Base-by-base conservation (phyloP, 768 basidiomycete genomes). In the Leccinum olivaceopallidum region DNA sequence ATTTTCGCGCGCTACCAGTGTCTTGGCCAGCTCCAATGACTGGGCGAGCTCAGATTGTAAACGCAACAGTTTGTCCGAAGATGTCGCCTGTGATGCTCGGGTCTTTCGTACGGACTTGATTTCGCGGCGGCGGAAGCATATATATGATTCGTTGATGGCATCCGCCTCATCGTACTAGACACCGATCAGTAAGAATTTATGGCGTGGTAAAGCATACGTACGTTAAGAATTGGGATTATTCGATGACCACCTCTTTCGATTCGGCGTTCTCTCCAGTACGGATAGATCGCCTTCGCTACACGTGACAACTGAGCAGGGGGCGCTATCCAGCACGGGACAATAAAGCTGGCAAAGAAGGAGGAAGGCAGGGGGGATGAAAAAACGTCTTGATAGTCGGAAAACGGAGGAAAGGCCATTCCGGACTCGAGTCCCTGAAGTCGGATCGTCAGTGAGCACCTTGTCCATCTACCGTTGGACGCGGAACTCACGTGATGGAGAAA, bases 121-220 rank as follows among this genome's bases (percentile, higher is more conserved):
- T 72, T 98, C 96, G 57, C 95, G 88, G 61, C 95, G 84, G 39
- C 97, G 86, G 82, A 99, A 99, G 76, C 97, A 99, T 50, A 98
- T 90, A 64, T 98, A 98, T 0, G 96, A 95, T 67, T 96, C 95
- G 58, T 92, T 94, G 65, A 83, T 82, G 51, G 88, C 88, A 72
- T 97, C 94, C 20, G 89, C 83, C 76, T 98, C 95, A 72, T 98
- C 95, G 68, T 84, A 88, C 90, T 92, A 47, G 5, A 44, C 2
- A 49, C 24, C 5, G 4, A 14, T 65, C 50, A 65, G 60, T 49
- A 24, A 60, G 51, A 54, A 32, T 13, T 16, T 30, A 49, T 5
- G 48, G 0, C 24, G 1, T 20, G 4, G 20, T 16, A 22, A 20
- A 10, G 13, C 5, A 39, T 39, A 76, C 90, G 64, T 75, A 95